Evolutionary conservation across 345 rosid genomes (phyloP).

Genomic region (Moricandia moricandioides): DNA sequence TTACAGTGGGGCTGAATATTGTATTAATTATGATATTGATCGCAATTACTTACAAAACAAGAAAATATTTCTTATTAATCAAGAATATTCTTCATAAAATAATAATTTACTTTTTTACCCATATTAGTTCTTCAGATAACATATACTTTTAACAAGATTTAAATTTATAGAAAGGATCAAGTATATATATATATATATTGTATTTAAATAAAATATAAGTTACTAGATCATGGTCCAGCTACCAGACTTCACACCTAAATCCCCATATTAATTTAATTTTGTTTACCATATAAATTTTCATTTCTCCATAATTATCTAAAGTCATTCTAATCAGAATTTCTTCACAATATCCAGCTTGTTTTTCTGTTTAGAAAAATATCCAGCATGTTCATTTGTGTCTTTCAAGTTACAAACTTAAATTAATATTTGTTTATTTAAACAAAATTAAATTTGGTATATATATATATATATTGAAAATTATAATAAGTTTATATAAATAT

Average conservation of each 20-base stretch:
- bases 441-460: neutral
- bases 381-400: neutral
- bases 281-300: neutral
- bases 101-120: neutral
- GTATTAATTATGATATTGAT: neutral
- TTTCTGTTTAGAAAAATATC: too few species aligned
- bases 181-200: neutral
- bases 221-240: too few species aligned
- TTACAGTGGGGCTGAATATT: neutral
- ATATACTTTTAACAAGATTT: neutral
- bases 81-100: neutral
- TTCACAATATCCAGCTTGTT: neutral
- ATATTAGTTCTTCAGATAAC: neutral
- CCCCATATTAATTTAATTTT: too few species aligned
- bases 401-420: neutral
- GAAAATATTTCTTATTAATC: neutral
- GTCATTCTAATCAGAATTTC: neutral
- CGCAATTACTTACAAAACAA: neutral
- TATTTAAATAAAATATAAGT: too few species aligned
- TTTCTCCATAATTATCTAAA: neutral
- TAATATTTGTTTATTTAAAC: neutral
- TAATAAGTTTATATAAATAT: neutral
- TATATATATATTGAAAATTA: neutral
- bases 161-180: neutral
- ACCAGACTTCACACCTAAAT: too few species aligned